A percentile compares a stretch with the other conserved stretches of the same genome.
Evolutionary conservation across 352 stramenopile genomes (phyloP).

Genomic region (Globisporangium sylvaticum): DNA sequence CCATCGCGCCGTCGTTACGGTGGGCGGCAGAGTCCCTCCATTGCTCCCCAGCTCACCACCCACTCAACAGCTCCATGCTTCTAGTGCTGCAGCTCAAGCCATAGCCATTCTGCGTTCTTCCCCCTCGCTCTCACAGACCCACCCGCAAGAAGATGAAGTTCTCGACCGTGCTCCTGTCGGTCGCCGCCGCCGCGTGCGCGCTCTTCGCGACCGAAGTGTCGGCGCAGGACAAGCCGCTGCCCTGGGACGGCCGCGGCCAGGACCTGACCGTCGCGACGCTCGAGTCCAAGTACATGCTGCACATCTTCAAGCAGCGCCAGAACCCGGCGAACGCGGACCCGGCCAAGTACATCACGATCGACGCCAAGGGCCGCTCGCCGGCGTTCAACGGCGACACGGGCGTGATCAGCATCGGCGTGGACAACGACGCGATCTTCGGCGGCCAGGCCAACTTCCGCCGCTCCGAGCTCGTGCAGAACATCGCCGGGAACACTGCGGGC

Average conservation of each 20-base stretch:
- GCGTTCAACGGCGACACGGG: conserved; percentile 61
- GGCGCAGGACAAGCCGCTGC: conserved; percentile 29
- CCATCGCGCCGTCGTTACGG: not conserved
- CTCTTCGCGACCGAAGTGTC: conserved; percentile 9
- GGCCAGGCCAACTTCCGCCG: conserved; percentile 59
- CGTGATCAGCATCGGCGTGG: conserved; percentile 49
- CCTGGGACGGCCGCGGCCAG: conserved; percentile 53
- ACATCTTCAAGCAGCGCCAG: conserved; percentile 66
- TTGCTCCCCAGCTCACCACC: not conserved
- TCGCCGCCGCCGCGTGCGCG: conserved; percentile 12
- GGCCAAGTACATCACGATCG: conserved; percentile 49
- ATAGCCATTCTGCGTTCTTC: conserved; percentile 5
- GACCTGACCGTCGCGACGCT: conserved; percentile 52
- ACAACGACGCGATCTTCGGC: conserved; percentile 45
- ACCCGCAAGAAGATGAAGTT: conserved; percentile 11
- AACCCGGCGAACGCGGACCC: conserved; percentile 34
- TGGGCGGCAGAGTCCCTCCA: not conserved
- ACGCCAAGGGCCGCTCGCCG: conserved; percentile 29
- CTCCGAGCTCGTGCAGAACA: conserved; percentile 60
- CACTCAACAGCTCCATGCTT: not conserved
- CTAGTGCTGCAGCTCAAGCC: not conserved
- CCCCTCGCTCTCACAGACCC: not conserved
- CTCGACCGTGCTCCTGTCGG: conserved; percentile 14
- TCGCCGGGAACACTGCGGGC: conserved; percentile 23
- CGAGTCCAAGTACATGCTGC: conserved; percentile 51